Conservation (phyloP, 331 rosid genomes). For the Rhamnella rubrinervis region DNA sequence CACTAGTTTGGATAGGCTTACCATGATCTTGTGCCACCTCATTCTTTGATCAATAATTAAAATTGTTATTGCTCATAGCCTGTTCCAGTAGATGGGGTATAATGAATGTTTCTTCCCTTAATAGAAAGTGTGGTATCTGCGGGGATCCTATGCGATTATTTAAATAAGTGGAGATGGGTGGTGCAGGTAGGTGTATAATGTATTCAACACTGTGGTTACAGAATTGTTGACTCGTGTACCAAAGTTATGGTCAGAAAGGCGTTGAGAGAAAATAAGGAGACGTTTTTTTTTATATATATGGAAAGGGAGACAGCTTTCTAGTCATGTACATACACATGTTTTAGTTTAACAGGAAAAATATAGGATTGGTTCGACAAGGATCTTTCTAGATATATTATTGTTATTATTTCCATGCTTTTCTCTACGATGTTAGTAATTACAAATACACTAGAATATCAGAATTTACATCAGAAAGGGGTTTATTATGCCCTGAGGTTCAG, state of each 20-base stretch:
- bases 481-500: too few species aligned
- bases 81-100: background rate
- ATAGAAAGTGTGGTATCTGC: slow-evolving; percentile 10
- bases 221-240: background rate
- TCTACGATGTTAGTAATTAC: background rate
- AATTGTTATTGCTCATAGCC: background rate
- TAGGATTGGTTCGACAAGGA: too few species aligned
- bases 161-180: slow-evolving; percentile 2
- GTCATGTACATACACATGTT: too few species aligned
- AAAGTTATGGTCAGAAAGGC: background rate
- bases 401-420: background rate
- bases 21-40: background rate
- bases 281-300: too few species aligned
- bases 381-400: too few species aligned
- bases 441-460: background rate
- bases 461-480: too few species aligned
- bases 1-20: slow-evolving; percentile 1
- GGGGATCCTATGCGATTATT: background rate
- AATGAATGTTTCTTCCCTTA: slow-evolving; percentile 1
- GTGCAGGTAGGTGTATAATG: background rate
- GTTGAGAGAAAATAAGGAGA: background rate
- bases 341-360: too few species aligned
- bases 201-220: slow-evolving; percentile 2
- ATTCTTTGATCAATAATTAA: background rate
- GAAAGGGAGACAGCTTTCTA: too few species aligned